Evolutionary conservation across 352 stramenopile species (phyloP), one percentile per base, ranked within the genome.

Genomic region (Phytopythium kandeliae): DNA sequence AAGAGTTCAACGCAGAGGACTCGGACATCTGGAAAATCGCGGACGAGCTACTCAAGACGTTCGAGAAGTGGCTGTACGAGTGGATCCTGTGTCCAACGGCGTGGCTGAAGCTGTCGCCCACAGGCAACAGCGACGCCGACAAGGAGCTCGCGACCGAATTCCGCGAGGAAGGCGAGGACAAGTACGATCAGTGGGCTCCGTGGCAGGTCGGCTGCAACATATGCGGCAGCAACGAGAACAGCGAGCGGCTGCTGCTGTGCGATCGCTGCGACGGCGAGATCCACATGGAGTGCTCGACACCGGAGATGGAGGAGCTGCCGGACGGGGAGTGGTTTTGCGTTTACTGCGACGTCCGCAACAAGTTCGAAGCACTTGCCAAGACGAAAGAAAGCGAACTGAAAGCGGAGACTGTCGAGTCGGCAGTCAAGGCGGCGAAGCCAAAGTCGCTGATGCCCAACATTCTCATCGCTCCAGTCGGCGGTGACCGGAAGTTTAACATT

Each of bases 31-130:
- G 74, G 74, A 40, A 65, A 24, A 63, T 89, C 55, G 83, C 86
- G 3, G 62, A 93, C 34, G 73, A 74, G 11, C 60, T 96, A 4
- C 54, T 85, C 7, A 74, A 76, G 52, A 77, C 65, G 3, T 95
- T 96, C 53, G 86, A 96, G 41, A 92, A 92, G 48, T 92, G 85
- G 75, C 55, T 91, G 22, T 92, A 92, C 57, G 79, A 95, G 21
- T 96, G 86, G 86, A 55, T 94, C 45, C 54, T 93, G 24, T 77
- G 66, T 28, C 83, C 85, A 3, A 78, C 75, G 0, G 83, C 85
- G 11, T 96, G 83, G 85, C 58, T 93, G n/a, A 82, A 84, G 44
- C 65, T 95, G 9, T 52, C 69, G 15, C 62, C 72, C 19, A 78
- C 68, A 19, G 74, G 69, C 43, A 68, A 77, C 54, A 51, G 33